Conservation (phyloP, 2,329 filamentous ascomycete genomes). For the Penicillium verrucosum region DNA sequence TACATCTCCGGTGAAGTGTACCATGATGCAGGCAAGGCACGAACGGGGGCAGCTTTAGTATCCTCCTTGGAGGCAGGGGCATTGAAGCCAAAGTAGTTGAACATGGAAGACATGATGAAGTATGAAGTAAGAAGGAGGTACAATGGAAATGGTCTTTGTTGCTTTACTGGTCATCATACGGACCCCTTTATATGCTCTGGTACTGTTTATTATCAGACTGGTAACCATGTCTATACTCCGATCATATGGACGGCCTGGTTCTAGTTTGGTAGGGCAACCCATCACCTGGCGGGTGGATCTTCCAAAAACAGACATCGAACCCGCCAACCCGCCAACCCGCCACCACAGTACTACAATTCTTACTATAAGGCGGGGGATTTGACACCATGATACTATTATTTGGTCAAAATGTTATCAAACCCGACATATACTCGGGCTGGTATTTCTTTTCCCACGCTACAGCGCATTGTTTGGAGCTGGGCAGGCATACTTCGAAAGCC, state of each 20-base stretch:
- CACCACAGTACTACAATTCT: background rate
- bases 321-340: slow-evolving; percentile 6
- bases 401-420: too few species aligned
- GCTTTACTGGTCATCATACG: background rate
- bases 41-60: slow-evolving; percentile 12
- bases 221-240: background rate
- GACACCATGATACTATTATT: background rate
- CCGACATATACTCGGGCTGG: background rate
- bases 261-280: slow-evolving; percentile 1
- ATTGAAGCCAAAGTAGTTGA: slow-evolving; percentile 23
- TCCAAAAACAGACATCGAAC: slow-evolving; percentile 2
- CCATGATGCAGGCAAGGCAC: slow-evolving; percentile 23
- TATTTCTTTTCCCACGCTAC: background rate
- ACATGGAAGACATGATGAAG: slow-evolving; percentile 17
- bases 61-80: slow-evolving; percentile 10
- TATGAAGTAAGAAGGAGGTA: background rate
- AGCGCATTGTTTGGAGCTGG: background rate
- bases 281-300: background rate
- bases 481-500: background rate
- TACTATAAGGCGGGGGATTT: background rate
- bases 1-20: slow-evolving; percentile 25
- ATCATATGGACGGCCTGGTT: background rate
- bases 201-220: background rate
- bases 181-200: background rate
- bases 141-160: background rate